Evolutionary conservation across 371 early-diverging fungal species (phyloP), one percentile per base, ranked within the genome.

Genomic region (Haplosporangium sp.): DNA sequence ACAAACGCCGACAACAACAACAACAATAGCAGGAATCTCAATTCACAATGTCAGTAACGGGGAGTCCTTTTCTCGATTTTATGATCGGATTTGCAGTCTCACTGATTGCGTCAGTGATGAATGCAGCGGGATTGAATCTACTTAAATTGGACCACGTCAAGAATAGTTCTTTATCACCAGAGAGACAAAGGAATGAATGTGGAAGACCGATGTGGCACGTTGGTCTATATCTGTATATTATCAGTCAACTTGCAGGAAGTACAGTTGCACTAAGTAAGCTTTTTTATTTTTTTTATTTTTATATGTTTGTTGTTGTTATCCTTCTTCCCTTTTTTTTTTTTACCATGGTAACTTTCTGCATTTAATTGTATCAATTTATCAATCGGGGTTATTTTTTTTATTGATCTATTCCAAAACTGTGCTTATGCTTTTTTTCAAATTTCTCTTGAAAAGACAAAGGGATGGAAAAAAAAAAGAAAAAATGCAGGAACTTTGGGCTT

Each of bases 81-180:
- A 84, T 88, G 55, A 88, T 92, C 73, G 92, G 92, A 63, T 83
- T 92, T 60, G 83, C 86, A 56, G 91, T 92, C 58, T 91, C 90
- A 44, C 67, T 92, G 65, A 85, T 85, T 40, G 88, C 91, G 35
- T 89, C 90, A 13, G 84, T 90, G 62, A 86, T 92, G 86, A 90
- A 92, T 69, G 92, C 92, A n/a, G 86, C 90, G 38, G 92, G 92
- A 1, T 74, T 91, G 42, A 92, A 92, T 76, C 74, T 92, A 52
- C 84, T 91, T 44, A 90, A 90, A 67, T 76, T 90, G 44, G 92
- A 92, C 78, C 92, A 92, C 73, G 89, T 89, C 69, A 87, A 86
- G 77, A 91, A 91, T 78, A 82, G 86, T 19, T 66, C 82, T 20
- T 76, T 77, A 61, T 69, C 86, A 34, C 39, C 72, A 50, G 83